Conservation (phyloP, 2,329 filamentous ascomycete genomes). For the Pyrenochaeta sp. region DNA sequence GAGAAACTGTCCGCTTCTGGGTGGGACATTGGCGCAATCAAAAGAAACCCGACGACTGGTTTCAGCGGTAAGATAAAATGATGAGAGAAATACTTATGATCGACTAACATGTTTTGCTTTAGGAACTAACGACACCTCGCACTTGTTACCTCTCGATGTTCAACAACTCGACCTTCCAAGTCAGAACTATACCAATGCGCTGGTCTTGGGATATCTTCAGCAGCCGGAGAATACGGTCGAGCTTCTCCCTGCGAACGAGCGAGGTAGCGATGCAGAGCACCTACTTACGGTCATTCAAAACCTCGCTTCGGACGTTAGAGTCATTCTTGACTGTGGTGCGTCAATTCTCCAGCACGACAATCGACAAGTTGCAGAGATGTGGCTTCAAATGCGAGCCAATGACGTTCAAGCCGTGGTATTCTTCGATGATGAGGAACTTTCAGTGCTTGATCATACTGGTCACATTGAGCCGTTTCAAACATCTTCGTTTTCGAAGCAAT, state of each 20-base stretch:
- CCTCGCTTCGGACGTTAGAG: slow-evolving; percentile 55
- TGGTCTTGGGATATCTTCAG: slow-evolving; percentile 68
- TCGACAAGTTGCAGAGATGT: slow-evolving; percentile 54
- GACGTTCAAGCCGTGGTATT: slow-evolving; percentile 58
- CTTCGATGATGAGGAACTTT: slow-evolving; percentile 64
- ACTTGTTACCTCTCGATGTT: slow-evolving; percentile 65
- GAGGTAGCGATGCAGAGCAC: slow-evolving; percentile 41
- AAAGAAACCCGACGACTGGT: slow-evolving; percentile 62
- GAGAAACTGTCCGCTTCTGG: slow-evolving; percentile 70
- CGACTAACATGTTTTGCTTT: too few species aligned
- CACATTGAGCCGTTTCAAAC: slow-evolving; percentile 59
- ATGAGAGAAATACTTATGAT: too few species aligned
- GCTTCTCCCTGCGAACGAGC: slow-evolving; percentile 23
- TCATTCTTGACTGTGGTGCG: slow-evolving; percentile 75
- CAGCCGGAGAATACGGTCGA: slow-evolving; percentile 47
- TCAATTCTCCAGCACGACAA: slow-evolving; percentile 68
- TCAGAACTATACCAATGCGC: slow-evolving; percentile 71
- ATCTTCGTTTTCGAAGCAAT: slow-evolving; percentile 65
- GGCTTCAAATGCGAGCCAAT: slow-evolving; percentile 56
- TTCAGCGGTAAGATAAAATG: too few species aligned
- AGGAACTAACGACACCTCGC: slow-evolving; percentile 70
- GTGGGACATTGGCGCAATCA: slow-evolving; percentile 67
- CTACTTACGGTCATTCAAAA: slow-evolving; percentile 57
- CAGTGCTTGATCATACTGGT: slow-evolving; percentile 60
- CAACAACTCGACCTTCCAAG: slow-evolving; percentile 62